These are phyloP conservation scores for Eutrema salsugineum DNA, from an alignment of 441 rosid species.

Conservation along the genomic window DNA sequence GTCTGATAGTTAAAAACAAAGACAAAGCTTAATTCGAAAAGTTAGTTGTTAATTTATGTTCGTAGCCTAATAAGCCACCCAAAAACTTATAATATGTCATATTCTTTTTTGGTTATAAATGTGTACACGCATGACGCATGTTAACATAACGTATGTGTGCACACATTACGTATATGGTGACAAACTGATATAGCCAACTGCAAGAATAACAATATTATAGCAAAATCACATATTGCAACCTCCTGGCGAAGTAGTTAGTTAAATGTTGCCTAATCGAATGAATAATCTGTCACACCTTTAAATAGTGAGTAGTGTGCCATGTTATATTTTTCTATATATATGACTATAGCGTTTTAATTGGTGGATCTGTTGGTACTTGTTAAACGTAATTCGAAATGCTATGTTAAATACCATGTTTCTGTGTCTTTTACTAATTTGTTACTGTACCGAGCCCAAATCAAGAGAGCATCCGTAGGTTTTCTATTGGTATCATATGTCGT, in stretches of 20 bases:
- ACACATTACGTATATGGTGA: background rate
- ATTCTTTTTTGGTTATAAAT: background rate
- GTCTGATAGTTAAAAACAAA: background rate
- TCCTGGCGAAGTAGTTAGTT: slow-evolving; percentile 23
- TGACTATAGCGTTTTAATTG: background rate
- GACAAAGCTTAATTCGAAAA: background rate
- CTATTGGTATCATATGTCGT: background rate
- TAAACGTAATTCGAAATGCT: background rate
- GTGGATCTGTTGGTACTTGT: background rate
- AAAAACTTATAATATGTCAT: background rate
- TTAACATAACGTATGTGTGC: slow-evolving; percentile 3
- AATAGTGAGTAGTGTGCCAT: slow-evolving; percentile 19
- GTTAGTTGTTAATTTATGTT: background rate
- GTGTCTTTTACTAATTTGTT: background rate
- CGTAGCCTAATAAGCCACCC: background rate
- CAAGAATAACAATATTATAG: background rate
- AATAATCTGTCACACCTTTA: background rate
- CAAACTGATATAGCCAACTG: background rate
- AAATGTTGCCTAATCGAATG: background rate
- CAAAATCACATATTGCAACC: slow-evolving; percentile 8
- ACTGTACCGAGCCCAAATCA: background rate
- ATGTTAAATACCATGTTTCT: background rate
- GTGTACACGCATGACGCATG: background rate
- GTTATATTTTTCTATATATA: background rate
- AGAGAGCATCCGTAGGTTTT: background rate